Conservation (phyloP, 208 protist genomes). For the Trypanosoma brucei region DNA sequence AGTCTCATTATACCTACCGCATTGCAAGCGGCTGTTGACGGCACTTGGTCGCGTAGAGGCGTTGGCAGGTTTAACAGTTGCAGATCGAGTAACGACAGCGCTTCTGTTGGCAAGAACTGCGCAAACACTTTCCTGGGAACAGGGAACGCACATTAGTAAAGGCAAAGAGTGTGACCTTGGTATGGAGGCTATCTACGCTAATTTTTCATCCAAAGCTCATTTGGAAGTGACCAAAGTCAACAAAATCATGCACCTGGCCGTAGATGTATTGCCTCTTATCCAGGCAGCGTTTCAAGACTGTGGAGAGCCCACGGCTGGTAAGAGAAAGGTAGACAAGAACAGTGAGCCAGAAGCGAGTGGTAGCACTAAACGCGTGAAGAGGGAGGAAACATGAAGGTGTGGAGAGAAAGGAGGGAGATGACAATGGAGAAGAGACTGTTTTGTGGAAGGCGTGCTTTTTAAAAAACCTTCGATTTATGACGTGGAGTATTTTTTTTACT, state of each 20-base stretch:
- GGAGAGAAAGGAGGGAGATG: too few relatives aligned
- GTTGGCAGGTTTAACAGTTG: constrained; percentile 34
- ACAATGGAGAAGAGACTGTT: too few relatives aligned
- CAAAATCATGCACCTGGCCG: constrained; percentile 48
- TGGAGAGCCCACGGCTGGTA: not conserved
- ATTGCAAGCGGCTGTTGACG: constrained; percentile 40
- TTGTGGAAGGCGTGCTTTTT: too few relatives aligned
- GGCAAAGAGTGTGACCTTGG: not conserved
- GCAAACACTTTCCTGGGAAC: constrained; percentile 33
- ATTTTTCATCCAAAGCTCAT: constrained; percentile 59
- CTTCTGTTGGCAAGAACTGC: constrained; percentile 54
- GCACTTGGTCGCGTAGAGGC: constrained; percentile 29
- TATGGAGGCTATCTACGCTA: constrained; percentile 36
- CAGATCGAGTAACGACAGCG: constrained; percentile 46
- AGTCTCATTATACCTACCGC: constrained; percentile 44
- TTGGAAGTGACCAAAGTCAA: constrained; percentile 47
- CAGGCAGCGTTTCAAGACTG: constrained; percentile 25
- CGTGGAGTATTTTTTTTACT: too few relatives aligned
- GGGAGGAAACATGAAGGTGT: too few relatives aligned
- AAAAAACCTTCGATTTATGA: too few relatives aligned
- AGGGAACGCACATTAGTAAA: constrained; percentile 27
- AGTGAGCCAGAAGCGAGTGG: not conserved
- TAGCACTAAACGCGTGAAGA: too few relatives aligned
- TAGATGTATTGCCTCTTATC: constrained; percentile 25
- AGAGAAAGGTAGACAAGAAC: constrained; percentile 3